Conservation (phyloP, 495 filamentous ascomycete genomes). For the Schizothecium vesticola region DNA sequence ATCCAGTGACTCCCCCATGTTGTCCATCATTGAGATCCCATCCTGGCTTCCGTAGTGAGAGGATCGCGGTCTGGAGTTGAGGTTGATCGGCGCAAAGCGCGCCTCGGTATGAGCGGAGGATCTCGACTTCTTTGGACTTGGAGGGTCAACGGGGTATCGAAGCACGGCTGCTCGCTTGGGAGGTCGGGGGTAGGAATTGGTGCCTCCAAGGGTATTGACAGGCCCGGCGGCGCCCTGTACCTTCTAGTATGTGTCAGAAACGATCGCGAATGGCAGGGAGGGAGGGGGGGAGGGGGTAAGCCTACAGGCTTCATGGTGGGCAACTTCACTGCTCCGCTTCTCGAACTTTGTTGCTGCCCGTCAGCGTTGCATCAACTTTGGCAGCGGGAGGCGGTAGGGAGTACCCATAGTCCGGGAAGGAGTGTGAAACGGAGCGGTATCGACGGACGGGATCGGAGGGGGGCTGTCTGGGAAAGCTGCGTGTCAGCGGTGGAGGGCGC, state of each 20-base stretch:
- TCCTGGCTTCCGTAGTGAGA: background rate
- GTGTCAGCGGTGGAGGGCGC: background rate
- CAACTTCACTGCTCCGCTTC: conserved; percentile 16
- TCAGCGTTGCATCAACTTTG: conserved; percentile 5
- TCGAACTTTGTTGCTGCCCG: conserved; percentile 13
- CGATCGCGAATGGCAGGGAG: background rate
- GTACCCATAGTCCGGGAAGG: conserved; percentile 33
- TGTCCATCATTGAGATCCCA: background rate
- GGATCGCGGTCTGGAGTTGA: background rate
- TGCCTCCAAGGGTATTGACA: background rate
- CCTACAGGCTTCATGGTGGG: background rate
- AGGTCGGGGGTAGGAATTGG: background rate
- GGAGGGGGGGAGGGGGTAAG: too few species aligned
- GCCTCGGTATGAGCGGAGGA: background rate
- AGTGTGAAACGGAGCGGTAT: conserved; percentile 20
- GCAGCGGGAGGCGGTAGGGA: background rate
- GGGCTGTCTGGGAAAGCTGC: background rate
- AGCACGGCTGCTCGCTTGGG: background rate
- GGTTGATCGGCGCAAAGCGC: background rate
- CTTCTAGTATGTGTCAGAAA: background rate
- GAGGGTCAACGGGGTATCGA: background rate
- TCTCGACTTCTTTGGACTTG: background rate
- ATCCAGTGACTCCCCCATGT: background rate
- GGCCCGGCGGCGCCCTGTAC: background rate
- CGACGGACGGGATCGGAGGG: conserved; percentile 7